A percentile compares a stretch with the other conserved stretches of the same genome.
phyloP scores from a whole-genome alignment of 371 early-diverging fungal genomes.

The Mucor racemosus region DNA sequence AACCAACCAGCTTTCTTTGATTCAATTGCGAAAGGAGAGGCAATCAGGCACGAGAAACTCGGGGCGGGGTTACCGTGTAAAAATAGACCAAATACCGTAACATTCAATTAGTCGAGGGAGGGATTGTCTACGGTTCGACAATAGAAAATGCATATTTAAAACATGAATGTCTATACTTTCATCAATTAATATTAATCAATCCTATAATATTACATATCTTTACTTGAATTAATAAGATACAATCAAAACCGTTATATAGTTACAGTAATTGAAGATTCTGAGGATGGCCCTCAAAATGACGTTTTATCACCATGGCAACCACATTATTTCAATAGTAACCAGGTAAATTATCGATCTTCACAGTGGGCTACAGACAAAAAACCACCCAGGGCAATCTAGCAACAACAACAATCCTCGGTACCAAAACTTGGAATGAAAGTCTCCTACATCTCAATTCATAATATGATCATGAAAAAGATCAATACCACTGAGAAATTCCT shows the following conservation, averaged over 20 bases:
- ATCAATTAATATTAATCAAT: no score
- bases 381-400: not conserved
- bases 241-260: no score
- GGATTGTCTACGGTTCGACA: not conserved
- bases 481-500: no score
- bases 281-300: no score
- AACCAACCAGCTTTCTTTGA: conserved; percentile 2
- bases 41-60: conserved; percentile 9
- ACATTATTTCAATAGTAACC: no score
- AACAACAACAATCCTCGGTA: not conserved
- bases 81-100: not conserved
- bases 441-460: not conserved
- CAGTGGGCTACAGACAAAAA: not conserved
- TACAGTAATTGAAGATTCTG: no score
- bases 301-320: no score
- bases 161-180: no score
- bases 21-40: conserved; percentile 6
- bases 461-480: no score
- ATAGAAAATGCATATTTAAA: not conserved
- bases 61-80: conserved; percentile 6
- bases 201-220: no score
- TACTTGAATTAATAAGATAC: no score
- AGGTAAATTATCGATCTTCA: no score
- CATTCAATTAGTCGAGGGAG: not conserved
- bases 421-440: not conserved